Conservation (phyloP, 257 asterid species). For the Fraxinus excelsior region DNA sequence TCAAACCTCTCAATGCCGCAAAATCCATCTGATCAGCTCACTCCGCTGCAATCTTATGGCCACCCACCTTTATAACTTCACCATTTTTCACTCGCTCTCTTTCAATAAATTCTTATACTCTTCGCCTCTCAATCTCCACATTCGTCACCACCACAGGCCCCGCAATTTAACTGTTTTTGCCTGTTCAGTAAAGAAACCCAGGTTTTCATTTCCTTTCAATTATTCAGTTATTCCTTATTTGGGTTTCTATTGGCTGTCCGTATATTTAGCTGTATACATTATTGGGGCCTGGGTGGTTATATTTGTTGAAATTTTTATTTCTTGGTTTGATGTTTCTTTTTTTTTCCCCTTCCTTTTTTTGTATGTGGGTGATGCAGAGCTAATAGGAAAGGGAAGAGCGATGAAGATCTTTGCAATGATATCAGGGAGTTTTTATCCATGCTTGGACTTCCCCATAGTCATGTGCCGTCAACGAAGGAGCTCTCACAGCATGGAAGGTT, state of each 20-base stretch:
- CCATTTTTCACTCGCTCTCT: conserved; percentile 35
- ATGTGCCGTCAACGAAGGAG: conserved; percentile 80
- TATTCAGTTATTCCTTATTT: neutral
- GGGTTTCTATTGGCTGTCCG: neutral
- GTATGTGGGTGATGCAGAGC: conserved; percentile 37
- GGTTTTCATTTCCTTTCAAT: conserved; percentile 36
- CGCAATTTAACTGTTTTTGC: conserved; percentile 31
- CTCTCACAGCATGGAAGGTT: conserved; percentile 82
- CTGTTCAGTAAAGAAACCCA: conserved; percentile 46
- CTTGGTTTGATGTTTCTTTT: neutral
- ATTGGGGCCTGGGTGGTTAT: neutral
- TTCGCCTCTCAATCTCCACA: conserved; percentile 28
- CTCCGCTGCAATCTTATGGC: conserved; percentile 40
- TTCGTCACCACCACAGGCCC: conserved; percentile 23
- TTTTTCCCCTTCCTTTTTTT: neutral
- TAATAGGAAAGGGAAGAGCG: conserved; percentile 59
- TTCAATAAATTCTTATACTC: conserved; percentile 33
- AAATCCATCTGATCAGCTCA: conserved; percentile 25
- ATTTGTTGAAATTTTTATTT: conserved; percentile 10
- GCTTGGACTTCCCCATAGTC: conserved; percentile 72
- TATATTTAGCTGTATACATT: conserved; percentile 12
- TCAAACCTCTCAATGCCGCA: conserved; percentile 39
- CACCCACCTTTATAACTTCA: conserved; percentile 32
- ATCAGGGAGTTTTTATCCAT: conserved; percentile 60
- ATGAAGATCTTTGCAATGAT: conserved; percentile 66